Percentiles rank a stretch among this genome's conserved stretches.
phyloP scores from a whole-genome alignment of 2,329 filamentous ascomycete genomes.

The Calonectria honghensis region DNA sequence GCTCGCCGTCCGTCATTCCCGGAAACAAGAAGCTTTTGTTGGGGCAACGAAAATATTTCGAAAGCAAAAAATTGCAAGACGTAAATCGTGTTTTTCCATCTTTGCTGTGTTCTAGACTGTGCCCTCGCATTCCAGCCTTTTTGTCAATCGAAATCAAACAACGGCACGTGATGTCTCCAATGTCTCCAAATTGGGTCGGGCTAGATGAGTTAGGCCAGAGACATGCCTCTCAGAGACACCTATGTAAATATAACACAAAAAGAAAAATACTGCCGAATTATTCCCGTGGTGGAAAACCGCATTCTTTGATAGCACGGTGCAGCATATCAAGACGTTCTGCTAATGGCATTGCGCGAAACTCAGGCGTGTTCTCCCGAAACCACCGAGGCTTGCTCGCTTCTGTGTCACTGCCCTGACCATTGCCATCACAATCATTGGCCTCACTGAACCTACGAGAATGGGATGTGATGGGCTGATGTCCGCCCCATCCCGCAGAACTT shows the following conservation, averaged over 20 bases:
- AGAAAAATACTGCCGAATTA: not conserved
- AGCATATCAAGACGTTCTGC: conserved; percentile 6
- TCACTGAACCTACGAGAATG: not conserved
- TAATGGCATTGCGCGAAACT: conserved; percentile 38
- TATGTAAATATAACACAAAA: not conserved
- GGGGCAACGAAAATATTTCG: conserved; percentile 30
- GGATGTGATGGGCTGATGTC: not conserved
- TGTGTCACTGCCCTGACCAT: not conserved
- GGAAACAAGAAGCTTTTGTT: conserved; percentile 29
- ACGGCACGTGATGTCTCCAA: not conserved
- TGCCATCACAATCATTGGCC: not conserved
- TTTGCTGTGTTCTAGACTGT: conserved; percentile 4
- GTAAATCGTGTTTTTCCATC: not conserved
- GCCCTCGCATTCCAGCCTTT: not conserved
- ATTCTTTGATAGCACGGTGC: conserved; percentile 27
- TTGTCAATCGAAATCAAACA: not conserved
- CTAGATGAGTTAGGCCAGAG: not conserved
- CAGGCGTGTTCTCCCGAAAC: conserved; percentile 33
- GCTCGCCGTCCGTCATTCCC: conserved; percentile 20
- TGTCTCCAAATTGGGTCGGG: not conserved
- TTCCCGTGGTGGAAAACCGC: not conserved
- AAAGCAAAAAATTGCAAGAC: conserved; percentile 18
- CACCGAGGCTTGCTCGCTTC: not conserved
- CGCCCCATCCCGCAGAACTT: not conserved
- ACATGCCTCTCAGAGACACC: not conserved